These are phyloP conservation scores for Leucoagaricus sp. DNA, from an alignment of 1,284 basidiomycete genomes.

Conservation along the genomic window DNA sequence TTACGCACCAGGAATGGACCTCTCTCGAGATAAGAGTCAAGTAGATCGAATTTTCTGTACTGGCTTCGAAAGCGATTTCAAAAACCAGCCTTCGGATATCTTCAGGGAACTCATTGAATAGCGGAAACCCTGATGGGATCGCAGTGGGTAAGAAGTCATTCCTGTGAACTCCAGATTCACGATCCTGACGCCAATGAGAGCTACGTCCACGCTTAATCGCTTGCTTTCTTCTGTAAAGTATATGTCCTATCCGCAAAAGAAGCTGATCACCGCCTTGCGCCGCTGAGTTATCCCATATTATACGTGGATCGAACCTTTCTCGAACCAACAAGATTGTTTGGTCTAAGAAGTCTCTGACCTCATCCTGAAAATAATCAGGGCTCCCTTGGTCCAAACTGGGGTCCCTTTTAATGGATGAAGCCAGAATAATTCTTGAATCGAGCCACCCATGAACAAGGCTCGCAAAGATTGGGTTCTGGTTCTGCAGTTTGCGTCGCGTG, in stretches of 20 bases:
- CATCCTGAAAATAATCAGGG: not conserved
- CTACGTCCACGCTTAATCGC: not conserved
- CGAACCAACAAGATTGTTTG: not conserved
- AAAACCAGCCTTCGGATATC: conserved; percentile 3
- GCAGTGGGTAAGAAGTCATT: not conserved
- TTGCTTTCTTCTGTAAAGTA: not conserved
- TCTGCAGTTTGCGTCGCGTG: not conserved
- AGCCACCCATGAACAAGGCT: conserved; percentile 1
- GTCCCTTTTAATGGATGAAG: not conserved
- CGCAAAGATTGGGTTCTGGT: not conserved
- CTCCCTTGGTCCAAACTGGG: not conserved
- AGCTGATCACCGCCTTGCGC: not conserved
- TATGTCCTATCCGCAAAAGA: not conserved
- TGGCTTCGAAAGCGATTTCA: not conserved
- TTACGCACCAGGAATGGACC: not conserved
- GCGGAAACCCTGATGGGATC: not conserved
- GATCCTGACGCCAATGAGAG: not conserved
- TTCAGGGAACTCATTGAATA: not conserved
- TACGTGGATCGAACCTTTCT: not conserved
- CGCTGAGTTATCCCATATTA: not conserved
- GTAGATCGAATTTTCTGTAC: not conserved
- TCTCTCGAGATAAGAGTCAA: not conserved
- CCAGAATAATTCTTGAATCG: not conserved
- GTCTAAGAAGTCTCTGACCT: not conserved
- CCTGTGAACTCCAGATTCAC: not conserved